Conservation (phyloP, 345 rosid species). For the Boechera retrofracta region DNA sequence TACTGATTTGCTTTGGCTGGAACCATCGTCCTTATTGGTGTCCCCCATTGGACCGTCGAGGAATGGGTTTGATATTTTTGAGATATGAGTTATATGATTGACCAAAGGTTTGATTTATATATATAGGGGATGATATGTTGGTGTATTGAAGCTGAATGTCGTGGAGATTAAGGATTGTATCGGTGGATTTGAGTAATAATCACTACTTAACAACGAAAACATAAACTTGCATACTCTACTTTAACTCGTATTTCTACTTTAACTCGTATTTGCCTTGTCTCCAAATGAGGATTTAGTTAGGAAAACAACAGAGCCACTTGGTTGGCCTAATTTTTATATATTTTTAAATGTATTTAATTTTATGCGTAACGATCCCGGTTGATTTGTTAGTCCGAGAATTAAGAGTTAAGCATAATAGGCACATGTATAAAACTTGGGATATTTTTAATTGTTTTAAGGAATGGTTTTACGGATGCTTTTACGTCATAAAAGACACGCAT, state of each 20-base stretch:
- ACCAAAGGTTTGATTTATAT: background rate
- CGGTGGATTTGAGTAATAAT: constrained; percentile 39
- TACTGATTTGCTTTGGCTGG: constrained; percentile 29
- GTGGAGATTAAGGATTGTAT: constrained; percentile 35
- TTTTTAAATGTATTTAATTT: background rate
- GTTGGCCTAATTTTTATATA: constrained; percentile 4
- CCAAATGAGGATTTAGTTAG: constrained; percentile 1
- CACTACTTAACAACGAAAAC: constrained; percentile 31
- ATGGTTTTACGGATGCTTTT: constrained; percentile 35
- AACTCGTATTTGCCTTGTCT: constrained; percentile 24
- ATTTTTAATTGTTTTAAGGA: background rate
- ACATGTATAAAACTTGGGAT: constrained; percentile 22
- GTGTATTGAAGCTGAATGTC: constrained; percentile 23
- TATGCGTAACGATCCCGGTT: constrained; percentile 32
- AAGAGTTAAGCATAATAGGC: constrained; percentile 39
- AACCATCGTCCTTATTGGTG: constrained; percentile 11
- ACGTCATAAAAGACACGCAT: constrained; percentile 38
- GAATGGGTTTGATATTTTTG: constrained; percentile 9
- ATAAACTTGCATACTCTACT: constrained; percentile 17
- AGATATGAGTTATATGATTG: constrained; percentile 23
- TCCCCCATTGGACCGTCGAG: constrained; percentile 30
- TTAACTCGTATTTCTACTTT: constrained; percentile 13
- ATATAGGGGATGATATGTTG: constrained; percentile 20
- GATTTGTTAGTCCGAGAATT: constrained; percentile 33
- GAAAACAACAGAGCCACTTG: constrained; percentile 17